Conservation (phyloP, 768 basidiomycete species). For the Chalciporus pseudorubinellus region DNA sequence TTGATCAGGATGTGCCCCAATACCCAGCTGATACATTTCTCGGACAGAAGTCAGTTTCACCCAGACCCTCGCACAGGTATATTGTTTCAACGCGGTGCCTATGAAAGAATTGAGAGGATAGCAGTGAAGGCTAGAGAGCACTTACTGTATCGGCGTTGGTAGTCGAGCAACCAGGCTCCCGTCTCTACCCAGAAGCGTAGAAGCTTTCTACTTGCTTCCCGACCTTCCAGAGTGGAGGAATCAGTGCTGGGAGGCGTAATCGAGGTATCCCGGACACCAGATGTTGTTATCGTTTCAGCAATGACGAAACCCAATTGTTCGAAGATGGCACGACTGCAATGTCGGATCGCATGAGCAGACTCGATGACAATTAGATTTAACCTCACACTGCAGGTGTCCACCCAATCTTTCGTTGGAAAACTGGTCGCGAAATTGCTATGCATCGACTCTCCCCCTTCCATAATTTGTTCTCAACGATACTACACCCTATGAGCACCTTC, state of each 20-base stretch:
- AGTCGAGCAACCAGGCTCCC: slow-evolving; percentile 63
- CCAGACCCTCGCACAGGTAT: slow-evolving; percentile 40
- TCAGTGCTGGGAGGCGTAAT: slow-evolving; percentile 59
- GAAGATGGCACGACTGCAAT: slow-evolving; percentile 41
- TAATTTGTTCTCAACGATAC: slow-evolving; percentile 71
- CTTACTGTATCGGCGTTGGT: slow-evolving; percentile 46
- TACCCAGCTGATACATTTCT: slow-evolving; percentile 68
- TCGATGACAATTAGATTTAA: background rate
- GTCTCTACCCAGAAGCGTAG: slow-evolving; percentile 82
- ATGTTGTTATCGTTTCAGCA: slow-evolving; percentile 15
- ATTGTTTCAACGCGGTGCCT: slow-evolving; percentile 49
- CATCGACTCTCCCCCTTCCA: slow-evolving; percentile 67
- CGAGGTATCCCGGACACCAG: slow-evolving; percentile 39
- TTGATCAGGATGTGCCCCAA: slow-evolving; percentile 78
- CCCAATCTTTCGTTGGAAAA: slow-evolving; percentile 64
- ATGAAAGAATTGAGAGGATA: slow-evolving; percentile 8
- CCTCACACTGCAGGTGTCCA: slow-evolving; percentile 62
- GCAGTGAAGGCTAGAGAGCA: slow-evolving; percentile 6
- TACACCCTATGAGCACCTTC: slow-evolving; percentile 25
- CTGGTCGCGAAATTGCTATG: slow-evolving; percentile 50
- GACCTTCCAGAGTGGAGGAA: slow-evolving; percentile 42
- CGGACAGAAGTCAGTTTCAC: slow-evolving; percentile 57
- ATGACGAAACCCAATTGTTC: slow-evolving; percentile 38
- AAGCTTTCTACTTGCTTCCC: slow-evolving; percentile 55
- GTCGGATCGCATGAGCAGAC: slow-evolving; percentile 10